phyloP scores from a whole-genome alignment of 371 early-diverging fungal species.

The Mucor circinelloides region DNA sequence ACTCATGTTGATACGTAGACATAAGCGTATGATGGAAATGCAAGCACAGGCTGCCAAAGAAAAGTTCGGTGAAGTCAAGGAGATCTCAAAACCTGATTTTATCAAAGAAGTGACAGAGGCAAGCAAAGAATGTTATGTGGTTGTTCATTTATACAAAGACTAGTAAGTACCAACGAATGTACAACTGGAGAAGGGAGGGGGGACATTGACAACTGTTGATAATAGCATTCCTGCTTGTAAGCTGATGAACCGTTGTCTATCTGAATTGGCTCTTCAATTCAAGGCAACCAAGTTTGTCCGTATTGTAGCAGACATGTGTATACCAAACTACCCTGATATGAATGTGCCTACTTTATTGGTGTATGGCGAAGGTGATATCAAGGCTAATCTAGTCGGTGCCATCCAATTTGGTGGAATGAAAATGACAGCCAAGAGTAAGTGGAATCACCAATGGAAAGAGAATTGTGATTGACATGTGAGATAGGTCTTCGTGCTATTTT shows the following conservation, averaged over 20 bases:
- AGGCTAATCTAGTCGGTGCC: conserved; percentile 82
- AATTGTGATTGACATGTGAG: neutral
- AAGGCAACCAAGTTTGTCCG: conserved; percentile 90
- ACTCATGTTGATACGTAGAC: conserved; percentile 36
- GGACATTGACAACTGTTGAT: neutral
- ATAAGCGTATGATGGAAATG: conserved; percentile 81
- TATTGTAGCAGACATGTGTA: conserved; percentile 90
- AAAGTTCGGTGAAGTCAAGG: conserved; percentile 78
- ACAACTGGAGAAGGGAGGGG: neutral
- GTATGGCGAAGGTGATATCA: conserved; percentile 86
- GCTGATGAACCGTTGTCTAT: conserved; percentile 77
- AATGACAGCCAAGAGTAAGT: conserved; percentile 69
- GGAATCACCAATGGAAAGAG: too few relatives aligned
- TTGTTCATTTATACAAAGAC: conserved; percentile 78
- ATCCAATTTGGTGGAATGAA: conserved; percentile 80
- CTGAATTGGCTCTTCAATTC: conserved; percentile 80
- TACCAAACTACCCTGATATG: conserved; percentile 91
- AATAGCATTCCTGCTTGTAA: conserved; percentile 76
- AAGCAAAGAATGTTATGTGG: conserved; percentile 76
- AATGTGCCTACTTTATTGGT: conserved; percentile 91
- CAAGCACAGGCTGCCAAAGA: conserved; percentile 60
- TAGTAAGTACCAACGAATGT: conserved; percentile 59
- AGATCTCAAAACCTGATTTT: conserved; percentile 94
- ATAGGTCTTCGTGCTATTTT: conserved; percentile 44
- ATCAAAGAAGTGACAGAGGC: conserved; percentile 89